Evolutionary conservation across 148 eudicot genomes (phyloP).

Genomic region (Chenopodium formosanum): DNA sequence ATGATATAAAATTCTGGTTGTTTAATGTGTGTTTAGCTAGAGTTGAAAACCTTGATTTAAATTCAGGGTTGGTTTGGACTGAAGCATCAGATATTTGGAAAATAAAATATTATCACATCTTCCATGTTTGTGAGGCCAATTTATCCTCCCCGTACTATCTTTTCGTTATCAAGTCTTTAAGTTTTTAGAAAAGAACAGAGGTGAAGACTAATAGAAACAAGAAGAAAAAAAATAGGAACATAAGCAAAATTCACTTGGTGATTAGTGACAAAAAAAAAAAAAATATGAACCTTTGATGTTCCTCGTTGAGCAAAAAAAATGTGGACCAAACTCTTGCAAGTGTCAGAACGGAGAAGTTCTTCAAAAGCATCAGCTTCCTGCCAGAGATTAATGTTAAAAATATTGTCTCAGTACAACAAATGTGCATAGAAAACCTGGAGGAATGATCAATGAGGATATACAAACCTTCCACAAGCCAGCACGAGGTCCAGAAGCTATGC

Average conservation of each 20-base stretch:
- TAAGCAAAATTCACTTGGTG: background rate
- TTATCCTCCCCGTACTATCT: background rate
- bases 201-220: background rate
- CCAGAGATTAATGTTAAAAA: constrained; percentile 16
- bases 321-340: constrained; percentile 92
- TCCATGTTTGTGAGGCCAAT: background rate
- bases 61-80: background rate
- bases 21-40: background rate
- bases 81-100: background rate
- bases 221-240: background rate
- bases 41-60: background rate
- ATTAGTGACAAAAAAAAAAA: background rate
- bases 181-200: background rate
- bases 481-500: constrained; percentile 82
- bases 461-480: constrained; percentile 88
- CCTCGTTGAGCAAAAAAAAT: constrained; percentile 92
- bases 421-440: background rate
- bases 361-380: constrained; percentile 84
- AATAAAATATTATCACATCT: background rate
- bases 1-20: background rate
- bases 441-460: background rate
- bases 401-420: background rate
- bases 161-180: background rate
- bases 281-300: constrained; percentile 66
- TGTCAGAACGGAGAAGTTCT: constrained; percentile 68